phyloP scores from a whole-genome alignment of 1,139 yeast genomes.

The Diutina sp. region DNA sequence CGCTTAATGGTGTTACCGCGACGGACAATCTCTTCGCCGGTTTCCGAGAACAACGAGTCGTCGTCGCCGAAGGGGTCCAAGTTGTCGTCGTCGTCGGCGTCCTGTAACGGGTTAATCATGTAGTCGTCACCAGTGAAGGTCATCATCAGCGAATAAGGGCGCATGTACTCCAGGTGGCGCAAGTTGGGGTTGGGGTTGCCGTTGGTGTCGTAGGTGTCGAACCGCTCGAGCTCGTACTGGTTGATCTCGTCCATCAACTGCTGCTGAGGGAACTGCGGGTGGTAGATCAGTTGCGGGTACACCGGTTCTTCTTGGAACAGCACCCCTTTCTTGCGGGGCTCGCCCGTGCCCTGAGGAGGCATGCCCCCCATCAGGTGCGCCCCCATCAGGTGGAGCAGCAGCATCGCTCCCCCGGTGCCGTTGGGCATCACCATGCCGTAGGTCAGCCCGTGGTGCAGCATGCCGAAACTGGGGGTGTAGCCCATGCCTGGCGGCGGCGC shows the following conservation, averaged over 20 bases:
- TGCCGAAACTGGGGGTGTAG: neutral
- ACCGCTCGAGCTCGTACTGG: slow-evolving; percentile 13
- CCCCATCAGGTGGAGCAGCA: neutral
- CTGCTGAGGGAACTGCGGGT: neutral
- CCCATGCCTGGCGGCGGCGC: slow-evolving; percentile 1
- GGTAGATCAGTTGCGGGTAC: slow-evolving; percentile 2
- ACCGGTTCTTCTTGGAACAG: slow-evolving; percentile 1
- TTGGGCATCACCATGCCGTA: slow-evolving; percentile 2
- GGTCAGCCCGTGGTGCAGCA: neutral
- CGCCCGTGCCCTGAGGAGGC: neutral
- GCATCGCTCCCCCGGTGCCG: slow-evolving; percentile 2
- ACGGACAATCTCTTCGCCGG: slow-evolving; percentile 25
- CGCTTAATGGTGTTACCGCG: slow-evolving; percentile 22
- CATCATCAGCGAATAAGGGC: slow-evolving; percentile 13
- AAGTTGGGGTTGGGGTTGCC: slow-evolving; percentile 7
- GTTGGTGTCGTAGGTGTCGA: slow-evolving; percentile 12
- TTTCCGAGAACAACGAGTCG: slow-evolving; percentile 30
- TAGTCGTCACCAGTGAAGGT: slow-evolving; percentile 29
- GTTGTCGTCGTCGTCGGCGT: slow-evolving; percentile 25
- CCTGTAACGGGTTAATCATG: slow-evolving; percentile 27
- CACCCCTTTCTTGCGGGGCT: neutral
- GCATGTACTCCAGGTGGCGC: slow-evolving; percentile 7
- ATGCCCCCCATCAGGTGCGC: neutral
- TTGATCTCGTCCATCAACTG: slow-evolving; percentile 9
- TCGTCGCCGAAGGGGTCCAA: slow-evolving; percentile 35